These are phyloP conservation scores for Kalmanozyma brasiliensis DNA, from an alignment of 1,284 basidiomycete genomes.

Conservation along the genomic window DNA sequence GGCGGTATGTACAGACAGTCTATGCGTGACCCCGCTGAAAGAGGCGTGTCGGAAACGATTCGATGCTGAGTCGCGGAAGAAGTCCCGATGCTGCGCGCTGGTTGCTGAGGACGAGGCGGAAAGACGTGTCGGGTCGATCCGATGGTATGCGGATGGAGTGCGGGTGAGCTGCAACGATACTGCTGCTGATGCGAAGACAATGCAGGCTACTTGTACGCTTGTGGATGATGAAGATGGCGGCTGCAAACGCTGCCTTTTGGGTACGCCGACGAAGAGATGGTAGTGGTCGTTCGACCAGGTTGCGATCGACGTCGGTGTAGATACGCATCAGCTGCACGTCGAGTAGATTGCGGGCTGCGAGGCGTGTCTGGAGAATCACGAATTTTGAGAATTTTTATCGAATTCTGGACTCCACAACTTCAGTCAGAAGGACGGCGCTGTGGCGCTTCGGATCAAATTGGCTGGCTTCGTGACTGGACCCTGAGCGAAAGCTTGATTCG, in stretches of 20 bases:
- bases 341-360: slow-evolving; percentile 17
- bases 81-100: slow-evolving; percentile 10
- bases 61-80: too few relatives aligned
- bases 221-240: neutral
- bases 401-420: slow-evolving; percentile 37
- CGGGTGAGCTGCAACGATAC: too few relatives aligned
- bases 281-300: slow-evolving; percentile 23
- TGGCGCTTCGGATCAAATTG: neutral
- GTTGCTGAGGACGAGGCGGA: neutral
- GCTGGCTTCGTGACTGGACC: too few relatives aligned
- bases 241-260: neutral
- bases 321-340: slow-evolving; percentile 25
- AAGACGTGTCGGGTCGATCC: slow-evolving; percentile 1
- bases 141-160: neutral
- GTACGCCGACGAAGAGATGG: slow-evolving; percentile 5
- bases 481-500: too few relatives aligned
- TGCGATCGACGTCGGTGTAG: slow-evolving; percentile 4
- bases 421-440: neutral
- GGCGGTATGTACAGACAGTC: too few relatives aligned
- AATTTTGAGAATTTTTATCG: slow-evolving; percentile 42
- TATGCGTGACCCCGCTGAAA: too few relatives aligned
- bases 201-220: too few relatives aligned
- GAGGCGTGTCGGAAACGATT: slow-evolving; percentile 4
- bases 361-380: slow-evolving; percentile 2
- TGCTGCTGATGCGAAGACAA: too few relatives aligned